Conservation (phyloP, 2,329 filamentous ascomycete genomes). For the Shiraia sp. region DNA sequence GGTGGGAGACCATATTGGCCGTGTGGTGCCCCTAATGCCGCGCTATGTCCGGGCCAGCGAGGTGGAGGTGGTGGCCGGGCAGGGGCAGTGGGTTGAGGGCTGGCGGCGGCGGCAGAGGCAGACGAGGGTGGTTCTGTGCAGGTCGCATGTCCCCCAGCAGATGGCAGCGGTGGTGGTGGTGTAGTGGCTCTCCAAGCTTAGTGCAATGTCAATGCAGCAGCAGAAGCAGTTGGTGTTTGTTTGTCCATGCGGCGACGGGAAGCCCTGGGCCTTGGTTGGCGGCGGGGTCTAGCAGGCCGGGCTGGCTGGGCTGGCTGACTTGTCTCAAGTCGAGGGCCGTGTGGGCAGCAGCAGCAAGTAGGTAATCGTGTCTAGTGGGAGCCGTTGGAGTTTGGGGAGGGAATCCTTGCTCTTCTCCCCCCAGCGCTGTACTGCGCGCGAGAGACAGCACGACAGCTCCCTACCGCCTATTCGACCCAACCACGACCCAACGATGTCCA, state of each 20-base stretch:
- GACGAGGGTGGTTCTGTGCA: conserved; percentile 18
- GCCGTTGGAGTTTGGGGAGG: conserved; percentile 29
- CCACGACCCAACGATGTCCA: neutral
- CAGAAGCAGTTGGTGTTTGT: conserved; percentile 21
- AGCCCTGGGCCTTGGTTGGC: conserved; percentile 10
- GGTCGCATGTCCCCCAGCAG: conserved; percentile 26
- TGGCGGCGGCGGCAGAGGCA: conserved; percentile 6
- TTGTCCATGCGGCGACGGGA: conserved; percentile 20
- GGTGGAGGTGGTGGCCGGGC: neutral
- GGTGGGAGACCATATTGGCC: conserved; percentile 29
- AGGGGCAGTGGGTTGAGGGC: conserved; percentile 15
- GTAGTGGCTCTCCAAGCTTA: neutral
- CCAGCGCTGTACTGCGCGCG: too few relatives aligned
- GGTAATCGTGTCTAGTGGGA: conserved; percentile 15
- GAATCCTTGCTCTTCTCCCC: too few relatives aligned
- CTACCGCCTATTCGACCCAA: conserved; percentile 2
- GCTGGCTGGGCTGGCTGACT: too few relatives aligned
- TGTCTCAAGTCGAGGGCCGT: conserved; percentile 11
- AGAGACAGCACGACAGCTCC: conserved; percentile 1
- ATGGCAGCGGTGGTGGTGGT: conserved; percentile 3
- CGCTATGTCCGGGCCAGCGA: neutral
- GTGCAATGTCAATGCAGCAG: conserved; percentile 9
- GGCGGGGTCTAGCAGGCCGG: conserved; percentile 27
- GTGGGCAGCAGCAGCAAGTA: too few relatives aligned
- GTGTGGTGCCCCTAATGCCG: conserved; percentile 6